These are phyloP conservation scores for Xylariaceae sp. DNA, from an alignment of 2,329 filamentous ascomycete genomes.

Conservation along the genomic window DNA sequence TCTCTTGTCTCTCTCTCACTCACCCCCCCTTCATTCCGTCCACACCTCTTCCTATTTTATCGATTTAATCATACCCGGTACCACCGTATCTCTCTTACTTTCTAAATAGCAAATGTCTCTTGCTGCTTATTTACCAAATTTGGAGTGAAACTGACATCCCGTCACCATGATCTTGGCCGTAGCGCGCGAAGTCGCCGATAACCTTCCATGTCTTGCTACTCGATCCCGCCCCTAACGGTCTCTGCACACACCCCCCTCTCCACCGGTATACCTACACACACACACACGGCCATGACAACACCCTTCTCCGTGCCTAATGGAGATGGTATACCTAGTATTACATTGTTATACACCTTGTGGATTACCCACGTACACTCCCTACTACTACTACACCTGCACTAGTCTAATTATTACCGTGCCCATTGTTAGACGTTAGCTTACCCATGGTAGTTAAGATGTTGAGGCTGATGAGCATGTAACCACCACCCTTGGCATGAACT, in stretches of 20 bases:
- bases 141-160: constrained; percentile 11
- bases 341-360: no score
- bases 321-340: no score
- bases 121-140: constrained; percentile 17
- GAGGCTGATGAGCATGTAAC: constrained; percentile 13
- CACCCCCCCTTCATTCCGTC: background rate
- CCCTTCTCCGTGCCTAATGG: no score
- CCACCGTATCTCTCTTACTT: constrained; percentile 11
- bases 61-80: constrained; percentile 4
- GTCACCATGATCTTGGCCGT: constrained; percentile 14
- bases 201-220: background rate
- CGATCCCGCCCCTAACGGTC: background rate
- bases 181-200: constrained; percentile 6
- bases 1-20: background rate
- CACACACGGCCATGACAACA: no score
- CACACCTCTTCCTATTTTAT: constrained; percentile 4
- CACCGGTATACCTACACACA: no score
- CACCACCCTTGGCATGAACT: constrained; percentile 13
- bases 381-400: no score
- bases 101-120: background rate
- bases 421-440: no score
- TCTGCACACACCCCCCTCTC: constrained; percentile 5
- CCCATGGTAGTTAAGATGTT: no score
- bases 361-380: no score
- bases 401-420: no score